These are phyloP conservation scores for Penicillium hesseltinei DNA, from an alignment of 2,329 filamentous ascomycete genomes.

Conservation along the genomic window DNA sequence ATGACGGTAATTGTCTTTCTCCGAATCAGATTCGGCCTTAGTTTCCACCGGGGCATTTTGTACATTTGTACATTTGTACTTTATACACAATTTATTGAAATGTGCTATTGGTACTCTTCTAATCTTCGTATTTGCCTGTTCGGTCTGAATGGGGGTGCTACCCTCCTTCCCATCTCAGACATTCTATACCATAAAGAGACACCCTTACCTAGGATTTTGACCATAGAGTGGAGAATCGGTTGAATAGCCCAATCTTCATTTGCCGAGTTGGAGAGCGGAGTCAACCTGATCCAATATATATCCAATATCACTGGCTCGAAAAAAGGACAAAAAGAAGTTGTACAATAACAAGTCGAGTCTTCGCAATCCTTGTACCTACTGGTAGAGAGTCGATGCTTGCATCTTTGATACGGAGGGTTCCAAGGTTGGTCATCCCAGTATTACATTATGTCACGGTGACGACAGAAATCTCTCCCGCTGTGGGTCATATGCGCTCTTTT, in stretches of 20 bases:
- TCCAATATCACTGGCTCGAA: background rate
- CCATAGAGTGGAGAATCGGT: background rate
- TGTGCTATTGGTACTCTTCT: background rate
- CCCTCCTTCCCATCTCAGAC: background rate
- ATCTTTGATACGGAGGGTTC: background rate
- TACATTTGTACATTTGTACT: too few species aligned
- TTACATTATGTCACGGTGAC: conserved; percentile 14
- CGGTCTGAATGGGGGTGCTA: background rate
- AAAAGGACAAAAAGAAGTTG: background rate
- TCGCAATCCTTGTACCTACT: background rate
- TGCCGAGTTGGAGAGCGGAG: background rate
- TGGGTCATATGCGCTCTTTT: background rate
- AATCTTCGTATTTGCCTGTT: background rate
- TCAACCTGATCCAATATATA: background rate
- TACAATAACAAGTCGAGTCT: background rate
- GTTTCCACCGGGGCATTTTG: background rate
- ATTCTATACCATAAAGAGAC: background rate
- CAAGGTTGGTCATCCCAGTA: conserved; percentile 1
- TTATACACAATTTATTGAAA: background rate
- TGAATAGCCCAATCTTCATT: background rate
- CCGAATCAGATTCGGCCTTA: background rate
- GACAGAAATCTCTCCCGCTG: conserved; percentile 8
- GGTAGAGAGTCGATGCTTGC: conserved; percentile 2
- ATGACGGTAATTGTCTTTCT: background rate
- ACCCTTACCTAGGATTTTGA: background rate